These are phyloP conservation scores for Mycocentrospora acerina DNA, from an alignment of 2,329 filamentous ascomycete species.

Conservation along the genomic window DNA sequence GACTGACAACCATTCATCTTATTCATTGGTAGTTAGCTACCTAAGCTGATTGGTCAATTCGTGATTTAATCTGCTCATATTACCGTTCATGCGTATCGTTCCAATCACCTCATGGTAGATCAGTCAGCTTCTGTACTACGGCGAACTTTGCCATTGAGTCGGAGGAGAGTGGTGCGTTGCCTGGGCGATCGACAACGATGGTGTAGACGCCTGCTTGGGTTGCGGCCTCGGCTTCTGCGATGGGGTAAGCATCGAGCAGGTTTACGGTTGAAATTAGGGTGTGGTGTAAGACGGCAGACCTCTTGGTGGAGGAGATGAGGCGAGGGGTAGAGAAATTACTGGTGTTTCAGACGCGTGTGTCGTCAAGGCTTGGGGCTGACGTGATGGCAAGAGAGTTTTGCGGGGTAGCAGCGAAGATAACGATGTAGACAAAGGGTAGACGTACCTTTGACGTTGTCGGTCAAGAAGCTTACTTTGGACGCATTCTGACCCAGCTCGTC, in stretches of 20 bases:
- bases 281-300: too few species aligned
- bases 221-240: slow-evolving; percentile 49
- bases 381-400: neutral
- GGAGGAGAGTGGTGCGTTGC: slow-evolving; percentile 62
- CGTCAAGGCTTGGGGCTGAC: neutral
- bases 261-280: slow-evolving; percentile 1
- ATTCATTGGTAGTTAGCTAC: too few species aligned
- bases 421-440: slow-evolving; percentile 4
- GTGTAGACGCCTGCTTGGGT: slow-evolving; percentile 45
- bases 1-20: too few species aligned
- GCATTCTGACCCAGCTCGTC: slow-evolving; percentile 48
- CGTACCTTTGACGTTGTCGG: slow-evolving; percentile 69
- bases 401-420: slow-evolving; percentile 1
- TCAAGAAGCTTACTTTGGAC: slow-evolving; percentile 71
- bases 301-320: slow-evolving; percentile 2
- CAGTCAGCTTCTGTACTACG: slow-evolving; percentile 37
- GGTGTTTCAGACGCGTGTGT: neutral
- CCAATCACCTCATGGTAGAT: slow-evolving; percentile 35
- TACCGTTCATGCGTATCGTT: too few species aligned
- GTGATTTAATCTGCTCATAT: too few species aligned
- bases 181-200: slow-evolving; percentile 59
- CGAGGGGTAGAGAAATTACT: neutral
- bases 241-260: slow-evolving; percentile 15
- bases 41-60: too few species aligned
- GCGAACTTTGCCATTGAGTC: slow-evolving; percentile 22